Evolutionary conservation across 257 asterid genomes (phyloP), one percentile per base, ranked within the genome.

Genomic region (Solanum tarapatanum): DNA sequence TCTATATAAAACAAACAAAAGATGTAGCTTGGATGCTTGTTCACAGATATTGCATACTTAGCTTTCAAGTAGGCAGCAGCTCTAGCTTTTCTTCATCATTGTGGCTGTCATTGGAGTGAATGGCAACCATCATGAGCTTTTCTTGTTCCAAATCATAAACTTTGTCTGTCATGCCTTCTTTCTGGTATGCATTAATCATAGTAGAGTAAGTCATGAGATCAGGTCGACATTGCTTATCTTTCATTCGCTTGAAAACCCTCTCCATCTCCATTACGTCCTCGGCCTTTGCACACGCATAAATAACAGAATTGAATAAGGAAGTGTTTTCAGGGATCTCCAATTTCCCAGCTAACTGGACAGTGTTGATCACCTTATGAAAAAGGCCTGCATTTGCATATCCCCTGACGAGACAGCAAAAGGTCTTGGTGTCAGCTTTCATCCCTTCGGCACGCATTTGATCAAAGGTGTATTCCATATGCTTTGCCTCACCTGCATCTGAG

Each of bases 191-290:
- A 83, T 93, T 96, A 43, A 97, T 90, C 98, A 97, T 94, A 68
- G 93, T 62, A 55, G 94, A 89, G 91, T 94, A 94, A 32, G 98
- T 97, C 17, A 90, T 87, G 70, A 93, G 90, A 90, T 97, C 98
- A 6, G 96, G 96, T 80, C 75, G 91, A 87, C 98, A 94, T 26
- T 60, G 83, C 91, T 94, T 93, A 37, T 91, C 95, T 88, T 94
- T 97, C 99, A 94, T 97, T 89, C 98, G 93, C 92, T 91, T 86
- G 87, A 93, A 97, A 87, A 94, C 98, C 87, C 98, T 91, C 82
- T 94, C 98, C 98, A 97, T 97, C 90, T 97, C 98, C 96, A 94
- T 92, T 37, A 97, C 88, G 87, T 97, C 98, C 72, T 92, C 96
- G 23, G 98, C 98, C 90, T 90, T 93, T 36, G 98, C 91, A 90